Evolutionary conservation across 1,284 basidiomycete species (phyloP).

Genomic region (Irpex sp.): DNA sequence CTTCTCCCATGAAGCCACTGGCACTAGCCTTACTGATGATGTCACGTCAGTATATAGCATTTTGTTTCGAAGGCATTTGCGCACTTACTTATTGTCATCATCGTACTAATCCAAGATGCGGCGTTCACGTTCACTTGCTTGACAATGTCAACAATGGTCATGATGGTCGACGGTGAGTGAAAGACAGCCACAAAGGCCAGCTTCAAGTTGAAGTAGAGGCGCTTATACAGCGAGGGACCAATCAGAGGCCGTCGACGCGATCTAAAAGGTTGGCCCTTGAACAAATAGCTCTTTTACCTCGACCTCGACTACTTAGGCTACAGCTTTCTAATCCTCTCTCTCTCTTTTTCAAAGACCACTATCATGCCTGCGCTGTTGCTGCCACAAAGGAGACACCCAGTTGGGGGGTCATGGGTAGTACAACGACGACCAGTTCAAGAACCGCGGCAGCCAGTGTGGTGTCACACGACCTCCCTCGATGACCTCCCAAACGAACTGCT

Average conservation of each 20-base stretch:
- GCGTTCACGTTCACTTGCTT: too few relatives aligned
- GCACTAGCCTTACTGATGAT: not conserved
- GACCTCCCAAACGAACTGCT: constrained; percentile 1
- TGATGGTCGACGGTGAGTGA: not conserved
- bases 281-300: not conserved
- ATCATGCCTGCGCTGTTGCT: too few relatives aligned
- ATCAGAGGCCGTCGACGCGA: not conserved
- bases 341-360: not conserved
- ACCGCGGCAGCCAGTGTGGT: too few relatives aligned
- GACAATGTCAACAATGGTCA: not conserved
- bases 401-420: too few relatives aligned
- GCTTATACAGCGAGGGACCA: too few relatives aligned
- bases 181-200: not conserved
- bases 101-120: not conserved
- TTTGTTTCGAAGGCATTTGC: not conserved
- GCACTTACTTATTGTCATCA: not conserved
- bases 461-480: not conserved
- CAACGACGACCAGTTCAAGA: too few relatives aligned
- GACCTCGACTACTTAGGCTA: not conserved
- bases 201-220: too few relatives aligned
- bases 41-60: not conserved
- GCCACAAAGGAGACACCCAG: too few relatives aligned
- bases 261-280: not conserved
- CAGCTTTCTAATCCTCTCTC: not conserved
- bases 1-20: not conserved